Evolutionary conservation across 495 filamentous ascomycete genomes (phyloP).

Genomic region (Pseudevernia furfuracea): DNA sequence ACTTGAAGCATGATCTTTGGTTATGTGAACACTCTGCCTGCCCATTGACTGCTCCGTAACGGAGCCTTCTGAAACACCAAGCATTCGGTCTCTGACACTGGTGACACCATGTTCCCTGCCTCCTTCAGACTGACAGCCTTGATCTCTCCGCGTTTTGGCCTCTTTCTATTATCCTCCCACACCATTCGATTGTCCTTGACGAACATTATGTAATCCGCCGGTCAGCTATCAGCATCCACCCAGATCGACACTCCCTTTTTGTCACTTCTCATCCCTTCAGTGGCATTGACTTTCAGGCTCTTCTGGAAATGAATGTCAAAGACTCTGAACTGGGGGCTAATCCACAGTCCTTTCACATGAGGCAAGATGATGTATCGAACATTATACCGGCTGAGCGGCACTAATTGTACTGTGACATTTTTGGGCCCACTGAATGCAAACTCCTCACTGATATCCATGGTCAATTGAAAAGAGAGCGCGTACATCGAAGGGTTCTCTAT

Average conservation of each 20-base stretch:
- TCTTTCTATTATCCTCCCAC: background rate
- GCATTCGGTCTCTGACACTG: background rate
- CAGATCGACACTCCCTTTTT: slow-evolving; percentile 67
- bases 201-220: no score
- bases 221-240: slow-evolving; percentile 47
- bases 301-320: slow-evolving; percentile 88
- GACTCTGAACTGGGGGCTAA: slow-evolving; percentile 64
- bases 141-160: background rate
- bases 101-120: background rate
- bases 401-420: slow-evolving; percentile 62
- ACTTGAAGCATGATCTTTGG: no score
- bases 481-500: slow-evolving; percentile 93
- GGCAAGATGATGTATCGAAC: slow-evolving; percentile 63
- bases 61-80: background rate
- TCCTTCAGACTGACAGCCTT: background rate
- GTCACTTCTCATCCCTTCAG: slow-evolving; percentile 63
- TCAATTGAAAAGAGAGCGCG: slow-evolving; percentile 81
- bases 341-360: slow-evolving; percentile 55
- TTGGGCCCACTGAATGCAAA: slow-evolving; percentile 94
- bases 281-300: slow-evolving; percentile 62
- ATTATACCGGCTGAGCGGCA: slow-evolving; percentile 65
- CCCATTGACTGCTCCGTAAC: background rate
- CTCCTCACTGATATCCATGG: slow-evolving; percentile 84
- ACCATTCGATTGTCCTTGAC: background rate
- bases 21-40: background rate